These are phyloP conservation scores for Cladorrhinum sp. DNA, from an alignment of 2,329 filamentous ascomycete species.

Conservation along the genomic window DNA sequence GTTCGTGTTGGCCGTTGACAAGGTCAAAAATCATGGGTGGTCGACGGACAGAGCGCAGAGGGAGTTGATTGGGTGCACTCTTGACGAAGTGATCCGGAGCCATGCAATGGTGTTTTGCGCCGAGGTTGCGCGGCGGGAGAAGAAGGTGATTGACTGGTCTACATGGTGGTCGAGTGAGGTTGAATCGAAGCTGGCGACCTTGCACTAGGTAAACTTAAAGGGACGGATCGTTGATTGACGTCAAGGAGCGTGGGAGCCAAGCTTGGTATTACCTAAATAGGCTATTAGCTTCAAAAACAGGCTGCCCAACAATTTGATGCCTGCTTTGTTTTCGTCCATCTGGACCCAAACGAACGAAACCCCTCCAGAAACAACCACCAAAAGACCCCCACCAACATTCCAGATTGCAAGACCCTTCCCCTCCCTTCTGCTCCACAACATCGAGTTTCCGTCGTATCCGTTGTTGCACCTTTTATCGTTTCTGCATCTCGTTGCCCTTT, in stretches of 20 bases:
- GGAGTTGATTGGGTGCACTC: slow-evolving; percentile 72
- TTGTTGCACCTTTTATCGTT: not conserved
- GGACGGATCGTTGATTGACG: not conserved
- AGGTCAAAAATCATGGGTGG: slow-evolving; percentile 69
- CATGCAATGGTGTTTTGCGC: slow-evolving; percentile 94
- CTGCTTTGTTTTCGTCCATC: not conserved
- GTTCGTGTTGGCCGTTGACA: slow-evolving; percentile 78
- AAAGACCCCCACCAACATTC: not conserved
- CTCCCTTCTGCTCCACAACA: not conserved
- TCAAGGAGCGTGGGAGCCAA: not conserved
- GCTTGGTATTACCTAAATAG: not conserved
- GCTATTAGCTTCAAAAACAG: not conserved
- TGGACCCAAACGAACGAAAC: not conserved
- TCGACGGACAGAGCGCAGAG: slow-evolving; percentile 68
- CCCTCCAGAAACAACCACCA: not conserved
- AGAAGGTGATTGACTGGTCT: slow-evolving; percentile 70
- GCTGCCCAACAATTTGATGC: not conserved
- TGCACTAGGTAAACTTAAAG: not conserved
- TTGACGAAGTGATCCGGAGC: slow-evolving; percentile 84
- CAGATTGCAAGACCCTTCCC: no score
- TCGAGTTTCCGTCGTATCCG: not conserved
- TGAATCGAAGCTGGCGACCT: slow-evolving; percentile 25
- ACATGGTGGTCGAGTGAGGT: slow-evolving; percentile 69
- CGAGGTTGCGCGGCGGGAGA: slow-evolving; percentile 73
- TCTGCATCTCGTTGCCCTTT: not conserved